phyloP scores from a whole-genome alignment of 179 eudicot genomes.

The Carnegiea gigantea region DNA sequence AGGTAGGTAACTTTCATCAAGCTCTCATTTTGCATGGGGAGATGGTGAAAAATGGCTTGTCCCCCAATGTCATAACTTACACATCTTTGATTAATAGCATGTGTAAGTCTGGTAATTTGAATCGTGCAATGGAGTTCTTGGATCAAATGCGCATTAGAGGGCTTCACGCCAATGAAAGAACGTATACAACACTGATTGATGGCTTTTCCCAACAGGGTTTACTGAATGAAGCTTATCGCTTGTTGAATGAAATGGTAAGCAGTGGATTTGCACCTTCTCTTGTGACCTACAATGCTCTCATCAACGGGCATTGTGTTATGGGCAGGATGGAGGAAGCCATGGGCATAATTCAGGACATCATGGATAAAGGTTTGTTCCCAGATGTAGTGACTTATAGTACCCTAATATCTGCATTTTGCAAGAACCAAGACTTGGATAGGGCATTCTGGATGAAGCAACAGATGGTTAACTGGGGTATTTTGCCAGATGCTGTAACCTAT shows the following conservation, averaged over 20 bases:
- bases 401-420: slow-evolving; percentile 73
- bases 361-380: slow-evolving; percentile 52
- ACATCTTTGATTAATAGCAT: slow-evolving; percentile 76
- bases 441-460: slow-evolving; percentile 69
- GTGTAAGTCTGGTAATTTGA: slow-evolving; percentile 76
- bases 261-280: slow-evolving; percentile 72
- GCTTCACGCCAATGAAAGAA: slow-evolving; percentile 69
- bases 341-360: slow-evolving; percentile 51
- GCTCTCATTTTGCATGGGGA: slow-evolving; percentile 76
- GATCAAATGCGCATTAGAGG: slow-evolving; percentile 79
- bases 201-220: slow-evolving; percentile 85
- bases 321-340: slow-evolving; percentile 82
- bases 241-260: slow-evolving; percentile 60
- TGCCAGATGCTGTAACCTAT: slow-evolving; percentile 78
- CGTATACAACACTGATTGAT: slow-evolving; percentile 82
- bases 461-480: slow-evolving; percentile 68
- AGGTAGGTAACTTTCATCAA: slow-evolving; percentile 73
- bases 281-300: slow-evolving; percentile 80
- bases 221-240: slow-evolving; percentile 64
- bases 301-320: slow-evolving; percentile 70
- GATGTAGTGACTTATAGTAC: slow-evolving; percentile 94
- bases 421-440: slow-evolving; percentile 50
- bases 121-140: slow-evolving; percentile 74
- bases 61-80: slow-evolving; percentile 87
- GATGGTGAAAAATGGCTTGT: slow-evolving; percentile 76